phyloP scores from a whole-genome alignment of 306 rosid species.

The Begonia peltatifolia region DNA sequence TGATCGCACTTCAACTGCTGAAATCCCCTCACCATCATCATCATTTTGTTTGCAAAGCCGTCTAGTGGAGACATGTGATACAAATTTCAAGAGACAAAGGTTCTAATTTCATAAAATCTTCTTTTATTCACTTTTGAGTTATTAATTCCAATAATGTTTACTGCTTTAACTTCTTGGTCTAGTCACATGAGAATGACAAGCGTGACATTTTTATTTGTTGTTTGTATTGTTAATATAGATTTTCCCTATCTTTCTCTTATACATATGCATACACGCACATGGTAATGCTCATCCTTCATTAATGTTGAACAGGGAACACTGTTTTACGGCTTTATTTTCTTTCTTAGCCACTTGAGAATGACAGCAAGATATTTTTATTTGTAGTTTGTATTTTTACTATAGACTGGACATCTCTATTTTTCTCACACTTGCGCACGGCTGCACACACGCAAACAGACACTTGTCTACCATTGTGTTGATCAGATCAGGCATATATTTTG shows the following conservation, averaged over 20 bases:
- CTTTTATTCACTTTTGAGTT: background rate
- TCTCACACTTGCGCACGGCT: no score
- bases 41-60: conserved; percentile 9
- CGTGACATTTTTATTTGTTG: background rate
- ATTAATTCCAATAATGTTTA: background rate
- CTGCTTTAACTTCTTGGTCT: background rate
- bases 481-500: no score
- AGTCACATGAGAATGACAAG: background rate
- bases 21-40: conserved; percentile 15
- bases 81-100: conserved; percentile 42
- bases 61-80: conserved; percentile 15
- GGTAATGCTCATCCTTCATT: background rate
- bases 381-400: no score
- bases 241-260: background rate
- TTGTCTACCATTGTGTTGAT: no score
- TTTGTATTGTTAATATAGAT: background rate
- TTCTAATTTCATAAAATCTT: conserved; percentile 13
- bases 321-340: no score
- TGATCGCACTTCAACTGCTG: conserved; percentile 17
- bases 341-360: no score
- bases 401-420: no score
- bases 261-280: background rate
- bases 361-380: no score
- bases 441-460: no score
- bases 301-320: no score